Evolutionary conservation across 306 rosid species (phyloP).

Genomic region (Malus sieversii): DNA sequence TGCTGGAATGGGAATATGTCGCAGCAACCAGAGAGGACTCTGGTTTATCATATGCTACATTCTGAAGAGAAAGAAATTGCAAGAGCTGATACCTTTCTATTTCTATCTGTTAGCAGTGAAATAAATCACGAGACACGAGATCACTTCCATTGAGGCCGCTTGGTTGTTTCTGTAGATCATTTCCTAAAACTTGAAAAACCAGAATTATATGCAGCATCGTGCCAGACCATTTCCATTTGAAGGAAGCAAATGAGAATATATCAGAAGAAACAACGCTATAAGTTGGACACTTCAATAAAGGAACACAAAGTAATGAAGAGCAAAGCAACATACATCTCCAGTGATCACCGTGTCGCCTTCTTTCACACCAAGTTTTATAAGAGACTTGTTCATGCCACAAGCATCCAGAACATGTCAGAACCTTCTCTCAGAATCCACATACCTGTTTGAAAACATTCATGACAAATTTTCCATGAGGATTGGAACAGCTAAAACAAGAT

Average conservation of each 20-base stretch:
- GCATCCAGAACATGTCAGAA: slow-evolving; percentile 95
- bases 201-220: slow-evolving; percentile 39
- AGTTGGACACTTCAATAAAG: neutral
- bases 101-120: slow-evolving; percentile 12
- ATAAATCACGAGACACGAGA: neutral
- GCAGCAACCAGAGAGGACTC: too few species aligned
- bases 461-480: slow-evolving; percentile 11
- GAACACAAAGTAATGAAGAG: neutral
- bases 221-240: slow-evolving; percentile 96
- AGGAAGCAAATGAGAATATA: slow-evolving; percentile 18
- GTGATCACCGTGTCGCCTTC: slow-evolving; percentile 79
- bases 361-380: slow-evolving; percentile 65
- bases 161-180: slow-evolving; percentile 46
- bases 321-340: slow-evolving; percentile 57
- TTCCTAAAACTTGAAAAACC: slow-evolving; percentile 55
- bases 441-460: slow-evolving; percentile 38
- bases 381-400: slow-evolving; percentile 82
- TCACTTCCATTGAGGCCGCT: slow-evolving; percentile 79
- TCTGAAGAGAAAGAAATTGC: neutral
- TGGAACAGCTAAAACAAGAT: neutral
- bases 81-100: slow-evolving; percentile 6
- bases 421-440: slow-evolving; percentile 82
- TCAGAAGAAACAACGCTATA: neutral
- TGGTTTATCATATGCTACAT: too few species aligned
- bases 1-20: too few species aligned